phyloP scores from a whole-genome alignment of 768 basidiomycete species.

The Lentinula aciculospora region DNA sequence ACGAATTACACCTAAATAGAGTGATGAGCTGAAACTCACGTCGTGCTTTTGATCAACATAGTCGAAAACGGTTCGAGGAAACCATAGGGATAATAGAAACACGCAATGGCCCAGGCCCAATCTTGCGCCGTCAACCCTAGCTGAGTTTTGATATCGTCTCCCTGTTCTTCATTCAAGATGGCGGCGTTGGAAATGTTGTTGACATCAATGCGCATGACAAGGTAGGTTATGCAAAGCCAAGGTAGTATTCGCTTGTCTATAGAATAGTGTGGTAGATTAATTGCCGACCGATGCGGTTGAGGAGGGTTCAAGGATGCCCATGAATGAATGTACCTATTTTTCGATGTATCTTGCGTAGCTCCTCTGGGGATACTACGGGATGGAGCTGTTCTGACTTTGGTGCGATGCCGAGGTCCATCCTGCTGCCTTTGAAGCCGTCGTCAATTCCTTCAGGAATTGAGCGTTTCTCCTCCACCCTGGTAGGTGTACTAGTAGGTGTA shows the following conservation, averaged over 20 bases:
- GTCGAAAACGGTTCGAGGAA: conserved; percentile 15
- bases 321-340: conserved; percentile 10
- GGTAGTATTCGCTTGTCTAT: conserved; percentile 10
- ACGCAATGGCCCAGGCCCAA: conserved; percentile 18
- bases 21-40: conserved; percentile 6
- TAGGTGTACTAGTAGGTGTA: not conserved
- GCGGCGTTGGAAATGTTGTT: conserved; percentile 17
- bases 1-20: not conserved
- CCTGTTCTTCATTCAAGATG: conserved; percentile 16
- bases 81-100: conserved; percentile 17
- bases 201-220: conserved; percentile 17
- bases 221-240: conserved; percentile 13
- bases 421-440: not conserved
- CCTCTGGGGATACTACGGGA: not conserved
- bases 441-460: not conserved
- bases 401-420: not conserved
- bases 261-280: not conserved
- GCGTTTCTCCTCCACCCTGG: not conserved
- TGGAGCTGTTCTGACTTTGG: not conserved
- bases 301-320: too few relatives aligned
- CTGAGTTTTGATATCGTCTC: conserved; percentile 15
- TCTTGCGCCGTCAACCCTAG: conserved; percentile 14
- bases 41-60: conserved; percentile 15
- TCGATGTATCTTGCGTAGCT: conserved; percentile 5
- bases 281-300: too few relatives aligned